Evolutionary conservation across 1,139 yeast species (phyloP), one percentile per base, ranked within the genome.

Genomic region (Hemisphaericaspora xylanilytica): DNA sequence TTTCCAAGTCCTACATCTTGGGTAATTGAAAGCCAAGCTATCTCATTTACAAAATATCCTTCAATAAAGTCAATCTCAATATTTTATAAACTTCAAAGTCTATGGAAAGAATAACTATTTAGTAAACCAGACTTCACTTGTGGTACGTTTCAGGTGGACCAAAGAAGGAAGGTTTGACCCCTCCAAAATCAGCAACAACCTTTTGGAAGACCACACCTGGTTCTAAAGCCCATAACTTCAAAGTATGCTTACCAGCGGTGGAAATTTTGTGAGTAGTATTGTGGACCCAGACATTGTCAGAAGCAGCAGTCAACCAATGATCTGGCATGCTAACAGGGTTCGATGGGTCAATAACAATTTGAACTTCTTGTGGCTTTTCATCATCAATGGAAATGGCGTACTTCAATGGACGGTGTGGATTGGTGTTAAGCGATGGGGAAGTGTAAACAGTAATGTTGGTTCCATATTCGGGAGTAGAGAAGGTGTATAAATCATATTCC

Each of bases 61-160:
- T n/a, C n/a, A 11, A 12, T 25, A 11, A 25, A 7, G 5, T 5
- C 13, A 34, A n/a, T 12, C 4, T 2, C n/a, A 15, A 12, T 5
- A 8, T 17, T 6, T 12, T 29, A 11, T n/a, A 29, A 29, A 29
- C 24, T 18, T 29, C 32, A 17, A 29, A 29, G 24, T 12, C 32
- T 29, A 17, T 29, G 18, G 4, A 29, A 18, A 17, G 14, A 16
- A 28, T 14, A 34, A 33, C 31, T 28, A 34, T 21, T 31, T 33
- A 20, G 21, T 11, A n/a, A 4, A 10, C 7, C 11, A 17, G 20
- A 8, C n/a, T n/a, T 27, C 30, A 35, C 31, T 29, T 35, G 24
- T 18, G 37, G 30, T 40, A 36, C 30, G 49, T 46, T 30, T 48
- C 52, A n/a, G 52, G 52, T n/a, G 52, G 52, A 11, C 52, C 52